Percentiles rank a stretch among this genome's conserved stretches.
These are phyloP conservation scores for Nidula niveotomentosa DNA, from an alignment of 1,284 basidiomycete genomes.

Conservation along the genomic window DNA sequence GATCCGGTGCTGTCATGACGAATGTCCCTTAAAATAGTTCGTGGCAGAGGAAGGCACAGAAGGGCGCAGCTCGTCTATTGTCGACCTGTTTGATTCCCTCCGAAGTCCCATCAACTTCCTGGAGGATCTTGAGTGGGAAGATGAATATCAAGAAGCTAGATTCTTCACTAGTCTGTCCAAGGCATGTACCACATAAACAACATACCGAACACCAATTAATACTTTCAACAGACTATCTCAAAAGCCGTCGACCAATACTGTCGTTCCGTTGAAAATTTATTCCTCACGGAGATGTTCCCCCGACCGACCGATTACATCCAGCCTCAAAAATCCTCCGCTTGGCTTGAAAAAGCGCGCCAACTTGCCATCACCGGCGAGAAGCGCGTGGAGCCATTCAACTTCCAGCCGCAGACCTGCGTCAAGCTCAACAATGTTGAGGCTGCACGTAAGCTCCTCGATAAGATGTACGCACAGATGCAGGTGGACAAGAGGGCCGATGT, in stretches of 20 bases:
- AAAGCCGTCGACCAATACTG: constrained; percentile 95
- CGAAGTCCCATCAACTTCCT: constrained; percentile 90
- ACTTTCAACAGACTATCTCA: constrained; percentile 76
- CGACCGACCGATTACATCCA: constrained; percentile 73
- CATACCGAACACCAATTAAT: not conserved
- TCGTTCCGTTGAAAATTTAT: constrained; percentile 82
- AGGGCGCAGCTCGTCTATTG: constrained; percentile 93
- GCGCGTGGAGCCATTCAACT: constrained; percentile 93
- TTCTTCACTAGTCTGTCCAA: constrained; percentile 90
- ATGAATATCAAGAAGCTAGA: constrained; percentile 84
- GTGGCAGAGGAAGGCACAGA: constrained; percentile 75
- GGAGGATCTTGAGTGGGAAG: constrained; percentile 89
- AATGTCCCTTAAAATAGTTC: constrained; percentile 54
- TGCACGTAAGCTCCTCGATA: constrained; percentile 87
- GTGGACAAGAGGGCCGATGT: constrained; percentile 85
- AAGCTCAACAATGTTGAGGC: constrained; percentile 98
- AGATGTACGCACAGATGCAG: constrained; percentile 90
- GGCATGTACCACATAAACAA: constrained; percentile 37
- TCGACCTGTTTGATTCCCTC: constrained; percentile 94
- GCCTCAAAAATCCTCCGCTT: constrained; percentile 86
- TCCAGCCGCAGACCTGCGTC: constrained; percentile 91
- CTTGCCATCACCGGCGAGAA: constrained; percentile 81
- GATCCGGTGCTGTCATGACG: not conserved
- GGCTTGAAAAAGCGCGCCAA: constrained; percentile 92
- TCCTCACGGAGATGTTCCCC: constrained; percentile 94